phyloP scores from a whole-genome alignment of 176 grass and related monocot species.

The Ampelocalamus luodianensis region DNA sequence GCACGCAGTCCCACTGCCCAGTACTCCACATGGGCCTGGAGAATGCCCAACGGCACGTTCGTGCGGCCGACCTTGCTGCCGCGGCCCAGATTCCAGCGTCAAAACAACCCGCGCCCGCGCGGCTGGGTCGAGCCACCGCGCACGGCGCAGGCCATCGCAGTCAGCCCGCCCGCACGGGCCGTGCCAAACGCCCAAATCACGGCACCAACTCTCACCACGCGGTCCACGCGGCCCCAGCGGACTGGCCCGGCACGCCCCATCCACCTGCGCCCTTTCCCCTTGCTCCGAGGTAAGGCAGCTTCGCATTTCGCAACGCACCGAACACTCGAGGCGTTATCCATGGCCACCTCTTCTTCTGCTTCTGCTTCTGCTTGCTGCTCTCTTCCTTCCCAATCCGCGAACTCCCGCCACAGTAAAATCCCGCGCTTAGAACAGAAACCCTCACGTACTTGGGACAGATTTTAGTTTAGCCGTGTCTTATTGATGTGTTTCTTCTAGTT shows the following conservation, averaged over 20 bases:
- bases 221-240: too few species aligned
- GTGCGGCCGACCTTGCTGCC: too few species aligned
- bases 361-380: not conserved
- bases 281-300: conserved; percentile 10
- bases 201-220: not conserved
- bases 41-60: too few species aligned
- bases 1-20: too few species aligned
- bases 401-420: conserved; percentile 33
- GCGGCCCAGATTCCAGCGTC: too few species aligned
- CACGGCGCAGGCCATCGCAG: too few species aligned
- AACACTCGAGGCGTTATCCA: conserved; percentile 38
- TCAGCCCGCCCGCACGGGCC: too few species aligned
- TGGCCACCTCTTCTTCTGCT: conserved; percentile 29
- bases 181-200: too few species aligned
- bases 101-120: too few species aligned
- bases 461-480: not conserved
- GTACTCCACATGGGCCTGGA: too few species aligned
- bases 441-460: not conserved
- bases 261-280: not conserved
- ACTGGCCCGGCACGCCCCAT: not conserved
- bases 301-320: not conserved
- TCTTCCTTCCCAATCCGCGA: not conserved
- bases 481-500: conserved; percentile 2
- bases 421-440: not conserved
- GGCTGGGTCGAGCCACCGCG: too few species aligned